phyloP scores from a whole-genome alignment of 441 rosid genomes.

The Croton laevigatus region DNA sequence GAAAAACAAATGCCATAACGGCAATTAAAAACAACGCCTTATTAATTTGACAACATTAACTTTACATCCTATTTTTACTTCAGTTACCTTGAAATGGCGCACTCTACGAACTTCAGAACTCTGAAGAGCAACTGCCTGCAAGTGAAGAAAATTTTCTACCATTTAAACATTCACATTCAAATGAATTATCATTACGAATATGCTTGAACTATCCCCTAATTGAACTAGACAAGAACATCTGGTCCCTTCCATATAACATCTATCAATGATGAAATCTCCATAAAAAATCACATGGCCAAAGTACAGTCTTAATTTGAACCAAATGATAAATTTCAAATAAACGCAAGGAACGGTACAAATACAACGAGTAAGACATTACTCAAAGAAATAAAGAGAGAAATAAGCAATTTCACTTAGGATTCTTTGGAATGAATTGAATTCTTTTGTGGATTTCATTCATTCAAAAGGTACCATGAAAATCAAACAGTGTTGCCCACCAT shows the following conservation, averaged over 20 bases:
- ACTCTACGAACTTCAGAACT: conserved; percentile 46
- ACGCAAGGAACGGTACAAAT: neutral
- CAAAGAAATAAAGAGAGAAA: neutral
- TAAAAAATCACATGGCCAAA: neutral
- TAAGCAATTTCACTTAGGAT: neutral
- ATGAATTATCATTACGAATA: neutral
- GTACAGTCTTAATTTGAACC: neutral
- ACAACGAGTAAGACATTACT: neutral
- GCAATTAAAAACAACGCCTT: conserved; percentile 5
- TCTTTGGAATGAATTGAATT: too few species aligned
- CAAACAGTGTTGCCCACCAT: neutral
- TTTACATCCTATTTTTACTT: conserved; percentile 14
- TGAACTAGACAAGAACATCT: neutral
- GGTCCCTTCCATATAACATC: neutral
- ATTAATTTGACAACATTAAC: neutral
- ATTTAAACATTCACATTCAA: conserved; percentile 4
- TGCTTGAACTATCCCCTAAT: neutral
- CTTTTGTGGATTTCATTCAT: too few species aligned
- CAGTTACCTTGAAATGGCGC: conserved; percentile 50
- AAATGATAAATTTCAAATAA: neutral
- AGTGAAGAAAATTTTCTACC: neutral
- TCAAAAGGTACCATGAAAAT: neutral
- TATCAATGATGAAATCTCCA: neutral
- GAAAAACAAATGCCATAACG: conserved; percentile 9
- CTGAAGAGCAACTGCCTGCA: conserved; percentile 86